Conservation (phyloP, 768 basidiomycete species). For the Lentinula aciculospora region DNA sequence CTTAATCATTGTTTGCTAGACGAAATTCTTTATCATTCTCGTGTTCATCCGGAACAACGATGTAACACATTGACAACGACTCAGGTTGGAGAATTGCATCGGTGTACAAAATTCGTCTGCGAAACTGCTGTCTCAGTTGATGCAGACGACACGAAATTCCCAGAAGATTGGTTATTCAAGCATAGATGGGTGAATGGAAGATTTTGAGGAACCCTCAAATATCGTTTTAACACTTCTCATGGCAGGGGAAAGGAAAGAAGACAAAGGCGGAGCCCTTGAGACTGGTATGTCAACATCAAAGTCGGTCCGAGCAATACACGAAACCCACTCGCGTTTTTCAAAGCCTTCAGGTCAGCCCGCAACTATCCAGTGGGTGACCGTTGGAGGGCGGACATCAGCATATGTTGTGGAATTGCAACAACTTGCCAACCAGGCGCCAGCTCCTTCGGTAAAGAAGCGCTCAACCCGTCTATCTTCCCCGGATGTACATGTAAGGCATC, state of each 20-base stretch:
- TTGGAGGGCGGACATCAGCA: constrained; percentile 75
- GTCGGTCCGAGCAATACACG: neutral
- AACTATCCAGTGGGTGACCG: constrained; percentile 68
- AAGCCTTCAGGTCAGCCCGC: constrained; percentile 68
- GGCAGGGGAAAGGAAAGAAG: constrained; percentile 56
- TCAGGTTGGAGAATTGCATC: constrained; percentile 46
- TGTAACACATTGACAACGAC: constrained; percentile 47
- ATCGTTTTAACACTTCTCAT: neutral
- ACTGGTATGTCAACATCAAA: constrained; percentile 32
- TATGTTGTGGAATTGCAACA: constrained; percentile 60
- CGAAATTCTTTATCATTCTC: constrained; percentile 70
- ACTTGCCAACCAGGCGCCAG: constrained; percentile 10
- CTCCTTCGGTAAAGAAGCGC: constrained; percentile 7
- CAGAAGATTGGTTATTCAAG: constrained; percentile 61
- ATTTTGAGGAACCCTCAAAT: neutral
- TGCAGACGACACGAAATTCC: constrained; percentile 65
- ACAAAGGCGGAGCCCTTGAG: constrained; percentile 33
- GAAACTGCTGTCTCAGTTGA: constrained; percentile 58
- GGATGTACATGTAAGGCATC: constrained; percentile 13
- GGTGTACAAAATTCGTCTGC: constrained; percentile 51
- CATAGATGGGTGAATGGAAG: constrained; percentile 53
- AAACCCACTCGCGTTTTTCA: too few species aligned
- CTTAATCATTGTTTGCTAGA: constrained; percentile 28
- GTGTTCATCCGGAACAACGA: constrained; percentile 67
- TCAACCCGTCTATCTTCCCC: constrained; percentile 5